Evolutionary conservation across 306 rosid genomes (phyloP).

Genomic region (Vigna mungo): DNA sequence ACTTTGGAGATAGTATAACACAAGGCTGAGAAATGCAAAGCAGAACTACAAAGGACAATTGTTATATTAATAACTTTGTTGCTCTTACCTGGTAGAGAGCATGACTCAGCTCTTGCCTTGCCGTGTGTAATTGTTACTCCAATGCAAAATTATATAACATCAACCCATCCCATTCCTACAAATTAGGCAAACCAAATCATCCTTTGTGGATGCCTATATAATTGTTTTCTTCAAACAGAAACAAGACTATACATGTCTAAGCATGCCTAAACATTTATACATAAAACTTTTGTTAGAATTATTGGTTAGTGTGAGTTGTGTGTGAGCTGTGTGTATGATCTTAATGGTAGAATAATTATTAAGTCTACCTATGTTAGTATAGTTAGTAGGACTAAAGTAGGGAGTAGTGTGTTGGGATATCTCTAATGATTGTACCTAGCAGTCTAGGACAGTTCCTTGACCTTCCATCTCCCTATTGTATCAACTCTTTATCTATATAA

Average conservation of each 20-base stretch:
- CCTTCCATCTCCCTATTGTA: too few relatives aligned
- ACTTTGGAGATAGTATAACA: not conserved
- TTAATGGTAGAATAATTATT: too few relatives aligned
- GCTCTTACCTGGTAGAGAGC: conserved; percentile 86
- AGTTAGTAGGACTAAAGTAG: too few relatives aligned
- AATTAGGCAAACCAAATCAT: conserved; percentile 26
- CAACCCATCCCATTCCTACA: conserved; percentile 92
- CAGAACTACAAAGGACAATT: conserved; percentile 9
- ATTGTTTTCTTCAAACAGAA: not conserved
- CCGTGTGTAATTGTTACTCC: conserved; percentile 93
- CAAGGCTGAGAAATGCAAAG: not conserved
- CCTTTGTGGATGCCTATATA: not conserved
- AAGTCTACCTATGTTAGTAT: too few relatives aligned
- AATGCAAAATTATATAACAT: conserved; percentile 88
- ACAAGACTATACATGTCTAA: conserved; percentile 5
- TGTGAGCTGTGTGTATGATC: too few relatives aligned
- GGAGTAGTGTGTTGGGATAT: too few relatives aligned
- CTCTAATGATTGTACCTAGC: too few relatives aligned
- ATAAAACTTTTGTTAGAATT: not conserved
- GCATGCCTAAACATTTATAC: not conserved
- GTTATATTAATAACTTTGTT: not conserved
- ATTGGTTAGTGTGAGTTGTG: too few relatives aligned
- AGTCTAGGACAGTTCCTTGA: too few relatives aligned
- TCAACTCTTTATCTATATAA: too few relatives aligned
- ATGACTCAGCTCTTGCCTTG: conserved; percentile 95